Percentiles rank a stretch among this genome's conserved stretches.
These are phyloP conservation scores for Nannizziopsis barbatae DNA, from an alignment of 2,329 filamentous ascomycete genomes.

Conservation along the genomic window DNA sequence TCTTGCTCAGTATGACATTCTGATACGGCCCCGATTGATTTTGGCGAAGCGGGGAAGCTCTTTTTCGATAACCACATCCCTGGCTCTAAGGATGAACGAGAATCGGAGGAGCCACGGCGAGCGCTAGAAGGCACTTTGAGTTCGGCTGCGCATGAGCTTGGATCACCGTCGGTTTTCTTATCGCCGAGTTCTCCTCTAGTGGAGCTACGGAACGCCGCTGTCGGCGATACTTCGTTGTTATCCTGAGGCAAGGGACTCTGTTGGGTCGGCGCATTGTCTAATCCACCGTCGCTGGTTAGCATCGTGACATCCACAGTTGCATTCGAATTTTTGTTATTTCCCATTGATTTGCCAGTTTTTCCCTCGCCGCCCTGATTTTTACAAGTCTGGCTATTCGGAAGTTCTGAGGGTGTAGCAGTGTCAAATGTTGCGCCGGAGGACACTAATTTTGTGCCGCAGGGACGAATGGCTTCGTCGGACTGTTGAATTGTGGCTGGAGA, in stretches of 20 bases:
- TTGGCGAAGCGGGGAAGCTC: constrained; percentile 13
- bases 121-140: neutral
- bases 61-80: constrained; percentile 11
- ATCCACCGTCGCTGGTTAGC: too few relatives aligned
- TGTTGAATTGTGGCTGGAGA: too few relatives aligned
- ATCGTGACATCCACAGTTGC: too few relatives aligned
- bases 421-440: too few relatives aligned
- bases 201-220: neutral
- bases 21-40: constrained; percentile 15
- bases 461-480: too few relatives aligned
- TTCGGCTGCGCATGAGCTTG: constrained; percentile 2
- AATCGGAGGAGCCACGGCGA: neutral
- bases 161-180: neutral
- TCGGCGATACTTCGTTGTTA: neutral
- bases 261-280: too few relatives aligned
- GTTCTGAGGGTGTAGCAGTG: too few relatives aligned
- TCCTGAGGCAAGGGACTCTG: neutral
- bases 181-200: neutral
- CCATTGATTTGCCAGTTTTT: too few relatives aligned
- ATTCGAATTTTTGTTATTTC: too few relatives aligned
- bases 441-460: too few relatives aligned
- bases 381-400: too few relatives aligned
- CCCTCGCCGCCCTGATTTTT: too few relatives aligned
- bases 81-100: constrained; percentile 1
- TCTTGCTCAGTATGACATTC: constrained; percentile 25